Conservation (phyloP, 768 basidiomycete genomes). For the Gymnopilus dilepis region DNA sequence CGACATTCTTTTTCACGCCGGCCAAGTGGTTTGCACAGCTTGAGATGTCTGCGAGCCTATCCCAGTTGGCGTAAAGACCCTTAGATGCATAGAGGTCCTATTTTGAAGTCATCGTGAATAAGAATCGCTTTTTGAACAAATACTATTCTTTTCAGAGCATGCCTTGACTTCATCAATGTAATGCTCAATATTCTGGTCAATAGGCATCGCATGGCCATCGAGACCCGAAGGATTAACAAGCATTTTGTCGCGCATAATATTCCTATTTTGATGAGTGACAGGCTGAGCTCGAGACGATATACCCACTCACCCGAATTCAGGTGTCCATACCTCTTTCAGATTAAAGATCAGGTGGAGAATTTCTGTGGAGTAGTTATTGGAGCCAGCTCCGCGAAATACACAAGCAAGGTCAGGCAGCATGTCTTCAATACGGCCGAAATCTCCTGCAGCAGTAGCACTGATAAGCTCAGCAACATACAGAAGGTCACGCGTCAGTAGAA, state of each 20-base stretch:
- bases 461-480: constrained; percentile 35
- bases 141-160: neutral
- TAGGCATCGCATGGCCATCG: constrained; percentile 37
- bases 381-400: constrained; percentile 37
- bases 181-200: constrained; percentile 46
- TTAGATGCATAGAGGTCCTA: constrained; percentile 35
- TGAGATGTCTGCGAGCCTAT: constrained; percentile 36
- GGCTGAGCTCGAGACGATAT: neutral
- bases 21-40: constrained; percentile 33
- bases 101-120: neutral
- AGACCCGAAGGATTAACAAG: constrained; percentile 38
- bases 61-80: constrained; percentile 37
- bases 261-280: constrained; percentile 20
- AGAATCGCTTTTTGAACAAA: neutral
- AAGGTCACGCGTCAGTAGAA: constrained; percentile 33
- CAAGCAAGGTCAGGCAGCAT: constrained; percentile 30
- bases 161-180: constrained; percentile 40
- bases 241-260: constrained; percentile 43
- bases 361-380: constrained; percentile 38
- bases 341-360: constrained; percentile 34
- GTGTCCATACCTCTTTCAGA: constrained; percentile 38
- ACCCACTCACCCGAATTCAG: constrained; percentile 32
- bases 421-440: constrained; percentile 39
- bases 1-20: constrained; percentile 34
- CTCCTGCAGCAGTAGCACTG: constrained; percentile 31